Conservation (phyloP, 1,139 yeast genomes). For the Lodderomyces orthopsilosis region DNA sequence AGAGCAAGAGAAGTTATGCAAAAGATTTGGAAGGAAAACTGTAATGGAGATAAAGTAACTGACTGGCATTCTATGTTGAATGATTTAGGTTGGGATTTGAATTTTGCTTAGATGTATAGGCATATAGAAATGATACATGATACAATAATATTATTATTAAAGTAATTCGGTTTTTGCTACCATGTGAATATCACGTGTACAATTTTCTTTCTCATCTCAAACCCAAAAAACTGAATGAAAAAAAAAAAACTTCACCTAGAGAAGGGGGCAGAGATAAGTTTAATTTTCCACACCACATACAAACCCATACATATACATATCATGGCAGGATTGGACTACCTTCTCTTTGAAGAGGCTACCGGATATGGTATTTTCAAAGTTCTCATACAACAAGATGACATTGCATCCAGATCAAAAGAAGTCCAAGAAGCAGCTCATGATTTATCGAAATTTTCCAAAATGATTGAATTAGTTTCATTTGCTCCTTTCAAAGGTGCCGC, state of each 20-base stretch:
- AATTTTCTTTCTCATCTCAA: constrained; percentile 7
- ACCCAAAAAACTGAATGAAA: background rate
- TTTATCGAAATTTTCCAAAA: constrained; percentile 83
- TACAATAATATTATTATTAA: too few relatives aligned
- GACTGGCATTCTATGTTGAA: constrained; percentile 72
- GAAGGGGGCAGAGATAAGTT: background rate
- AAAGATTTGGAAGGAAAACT: constrained; percentile 45
- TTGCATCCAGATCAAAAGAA: constrained; percentile 88
- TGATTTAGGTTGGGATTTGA: constrained; percentile 72
- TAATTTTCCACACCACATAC: background rate
- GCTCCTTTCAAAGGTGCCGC: constrained; percentile 99
- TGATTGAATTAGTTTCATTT: constrained; percentile 90
- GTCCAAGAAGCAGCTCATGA: constrained; percentile 92
- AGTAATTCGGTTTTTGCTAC: background rate
- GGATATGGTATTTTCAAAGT: constrained; percentile 98
- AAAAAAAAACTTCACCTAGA: constrained; percentile 7
- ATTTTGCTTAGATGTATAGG: constrained; percentile 51
- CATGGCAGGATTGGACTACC: constrained; percentile 78
- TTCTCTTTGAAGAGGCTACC: constrained; percentile 97
- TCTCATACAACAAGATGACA: constrained; percentile 87
- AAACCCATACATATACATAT: too few relatives aligned
- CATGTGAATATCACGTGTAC: background rate
- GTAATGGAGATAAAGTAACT: constrained; percentile 35
- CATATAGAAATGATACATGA: background rate
- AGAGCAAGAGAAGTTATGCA: constrained; percentile 60